phyloP scores from a whole-genome alignment of 2,329 filamentous ascomycete genomes.

The Fusarium protoensiforme region DNA sequence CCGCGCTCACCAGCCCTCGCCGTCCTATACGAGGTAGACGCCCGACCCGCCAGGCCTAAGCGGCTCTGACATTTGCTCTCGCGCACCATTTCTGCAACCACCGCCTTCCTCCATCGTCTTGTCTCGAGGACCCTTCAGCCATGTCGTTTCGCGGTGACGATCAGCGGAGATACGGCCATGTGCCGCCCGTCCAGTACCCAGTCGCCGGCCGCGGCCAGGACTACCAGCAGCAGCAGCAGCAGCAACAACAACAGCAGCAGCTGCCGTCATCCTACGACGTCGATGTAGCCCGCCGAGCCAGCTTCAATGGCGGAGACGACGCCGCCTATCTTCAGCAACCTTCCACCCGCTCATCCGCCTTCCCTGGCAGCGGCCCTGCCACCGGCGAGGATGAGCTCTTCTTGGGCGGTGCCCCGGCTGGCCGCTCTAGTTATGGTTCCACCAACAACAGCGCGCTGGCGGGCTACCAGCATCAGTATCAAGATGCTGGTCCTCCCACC shows the following conservation, averaged over 20 bases:
- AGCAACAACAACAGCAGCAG: conserved; percentile 45
- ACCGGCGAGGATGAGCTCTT: conserved; percentile 70
- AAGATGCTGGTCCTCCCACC: conserved; percentile 56
- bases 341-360: conserved; percentile 38
- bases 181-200: conserved; percentile 74
- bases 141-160: conserved; percentile 75
- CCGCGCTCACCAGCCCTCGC: conserved; percentile 32
- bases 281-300: conserved; percentile 64
- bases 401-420: conserved; percentile 59
- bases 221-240: conserved; percentile 47
- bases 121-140: conserved; percentile 17
- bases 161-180: conserved; percentile 73
- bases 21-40: conserved; percentile 41
- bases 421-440: conserved; percentile 55
- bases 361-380: conserved; percentile 23
- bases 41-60: conserved; percentile 39
- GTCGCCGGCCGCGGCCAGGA: conserved; percentile 54
- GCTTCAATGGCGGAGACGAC: conserved; percentile 83
- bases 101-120: conserved; percentile 9
- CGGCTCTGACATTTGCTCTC: conserved; percentile 31
- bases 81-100: conserved; percentile 20
- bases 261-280: conserved; percentile 50
- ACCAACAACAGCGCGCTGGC: conserved; percentile 58
- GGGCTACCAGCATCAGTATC: conserved; percentile 64
- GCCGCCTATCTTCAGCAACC: conserved; percentile 60